These are phyloP conservation scores for Psilocybe mexicana DNA, from an alignment of 1,284 basidiomycete species.

Conservation along the genomic window DNA sequence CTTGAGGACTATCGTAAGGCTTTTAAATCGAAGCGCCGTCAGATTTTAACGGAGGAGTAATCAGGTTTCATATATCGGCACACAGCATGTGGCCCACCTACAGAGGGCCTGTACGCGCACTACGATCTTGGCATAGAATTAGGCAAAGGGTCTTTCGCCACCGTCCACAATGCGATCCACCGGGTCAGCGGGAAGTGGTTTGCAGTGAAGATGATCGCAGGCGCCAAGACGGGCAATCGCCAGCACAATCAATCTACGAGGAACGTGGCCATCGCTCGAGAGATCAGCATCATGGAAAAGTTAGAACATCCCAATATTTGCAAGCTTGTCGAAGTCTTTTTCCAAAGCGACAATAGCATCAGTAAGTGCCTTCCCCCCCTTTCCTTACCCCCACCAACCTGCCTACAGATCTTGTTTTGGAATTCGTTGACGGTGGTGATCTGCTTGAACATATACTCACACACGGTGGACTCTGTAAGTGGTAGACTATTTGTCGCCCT, in stretches of 20 bases:
- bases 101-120: conserved; percentile 54
- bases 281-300: conserved; percentile 77
- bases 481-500: neutral
- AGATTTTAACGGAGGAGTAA: conserved; percentile 16
- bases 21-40: conserved; percentile 19
- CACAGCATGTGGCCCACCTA: conserved; percentile 48
- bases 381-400: conserved; percentile 10
- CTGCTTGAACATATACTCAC: conserved; percentile 79
- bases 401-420: conserved; percentile 68
- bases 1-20: conserved; percentile 61
- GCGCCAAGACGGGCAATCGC: conserved; percentile 35
- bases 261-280: conserved; percentile 53
- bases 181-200: conserved; percentile 60
- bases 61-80: conserved; percentile 50
- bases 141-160: conserved; percentile 81
- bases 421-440: conserved; percentile 85
- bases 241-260: conserved; percentile 23
- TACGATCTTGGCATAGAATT: conserved; percentile 71
- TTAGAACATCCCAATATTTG: conserved; percentile 85
- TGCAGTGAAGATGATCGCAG: conserved; percentile 78
- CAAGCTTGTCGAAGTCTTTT: conserved; percentile 76
- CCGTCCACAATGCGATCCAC: conserved; percentile 70
- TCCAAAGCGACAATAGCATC: conserved; percentile 65
- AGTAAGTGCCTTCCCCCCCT: conserved; percentile 43
- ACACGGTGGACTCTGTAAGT: conserved; percentile 59